Conservation (phyloP, 176 grass and related monocot genomes). For the Eremochloa ophiuroides region DNA sequence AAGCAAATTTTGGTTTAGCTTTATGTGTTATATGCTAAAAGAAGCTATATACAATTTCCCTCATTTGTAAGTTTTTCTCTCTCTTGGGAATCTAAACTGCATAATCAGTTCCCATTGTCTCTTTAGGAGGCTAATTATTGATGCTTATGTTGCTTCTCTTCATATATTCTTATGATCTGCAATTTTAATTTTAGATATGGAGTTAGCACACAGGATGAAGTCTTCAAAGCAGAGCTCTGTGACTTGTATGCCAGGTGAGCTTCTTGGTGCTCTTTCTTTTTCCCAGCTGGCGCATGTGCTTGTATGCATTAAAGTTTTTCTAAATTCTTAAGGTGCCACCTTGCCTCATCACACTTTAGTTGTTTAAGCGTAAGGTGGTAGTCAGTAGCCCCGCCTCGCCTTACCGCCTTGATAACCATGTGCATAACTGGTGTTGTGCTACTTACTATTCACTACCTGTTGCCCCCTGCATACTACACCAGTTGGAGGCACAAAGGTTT, state of each 20-base stretch:
- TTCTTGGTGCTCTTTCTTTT: constrained; percentile 8
- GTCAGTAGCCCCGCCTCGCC: background rate
- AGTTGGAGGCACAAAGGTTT: background rate
- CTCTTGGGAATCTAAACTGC: background rate
- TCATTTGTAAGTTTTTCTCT: background rate
- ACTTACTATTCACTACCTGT: background rate
- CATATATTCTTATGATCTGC: constrained; percentile 22
- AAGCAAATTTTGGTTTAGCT: background rate
- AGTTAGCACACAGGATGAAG: constrained; percentile 75
- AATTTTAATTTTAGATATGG: constrained; percentile 60
- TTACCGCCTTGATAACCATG: background rate
- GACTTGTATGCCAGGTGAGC: constrained; percentile 75
- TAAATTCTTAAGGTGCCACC: background rate
- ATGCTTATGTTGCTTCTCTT: background rate
- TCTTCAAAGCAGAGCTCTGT: constrained; percentile 86
- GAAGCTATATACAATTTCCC: background rate
- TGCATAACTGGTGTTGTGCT: background rate
- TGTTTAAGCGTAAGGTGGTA: background rate
- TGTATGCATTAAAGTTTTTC: background rate
- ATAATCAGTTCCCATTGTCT: background rate
- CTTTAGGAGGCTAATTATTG: background rate
- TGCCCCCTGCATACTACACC: background rate
- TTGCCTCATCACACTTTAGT: background rate
- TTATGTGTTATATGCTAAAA: constrained; percentile 1
- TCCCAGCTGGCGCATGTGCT: background rate